Conservation (phyloP, 768 basidiomycete genomes). For the Mycena rebaudengoi region DNA sequence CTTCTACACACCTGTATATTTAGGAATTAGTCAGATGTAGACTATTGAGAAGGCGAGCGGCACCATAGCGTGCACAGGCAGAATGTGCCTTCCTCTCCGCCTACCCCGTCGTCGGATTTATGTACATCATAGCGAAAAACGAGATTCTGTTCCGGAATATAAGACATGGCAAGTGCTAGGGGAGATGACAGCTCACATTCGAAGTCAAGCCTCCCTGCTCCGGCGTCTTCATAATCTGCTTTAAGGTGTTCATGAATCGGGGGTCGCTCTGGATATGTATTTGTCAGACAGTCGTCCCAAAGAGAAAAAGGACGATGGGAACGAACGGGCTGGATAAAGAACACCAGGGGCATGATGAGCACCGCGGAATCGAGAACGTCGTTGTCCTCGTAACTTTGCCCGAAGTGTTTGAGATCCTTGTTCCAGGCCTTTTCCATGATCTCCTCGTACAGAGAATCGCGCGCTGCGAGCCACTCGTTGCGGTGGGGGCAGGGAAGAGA, state of each 20-base stretch:
- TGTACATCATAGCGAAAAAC: slow-evolving; percentile 90
- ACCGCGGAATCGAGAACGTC: slow-evolving; percentile 87
- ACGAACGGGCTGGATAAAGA: slow-evolving; percentile 85
- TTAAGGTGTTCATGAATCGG: slow-evolving; percentile 86
- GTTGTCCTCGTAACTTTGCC: slow-evolving; percentile 91
- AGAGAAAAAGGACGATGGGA: background rate
- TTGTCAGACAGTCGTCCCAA: background rate
- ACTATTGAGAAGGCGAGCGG: slow-evolving; percentile 19
- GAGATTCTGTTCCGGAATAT: slow-evolving; percentile 63
- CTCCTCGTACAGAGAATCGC: slow-evolving; percentile 91
- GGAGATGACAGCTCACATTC: slow-evolving; percentile 59
- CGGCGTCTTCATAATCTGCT: slow-evolving; percentile 83
- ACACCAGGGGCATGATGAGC: slow-evolving; percentile 91
- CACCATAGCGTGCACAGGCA: slow-evolving; percentile 88
- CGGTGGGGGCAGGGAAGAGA: slow-evolving; percentile 87
- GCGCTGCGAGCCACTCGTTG: slow-evolving; percentile 72
- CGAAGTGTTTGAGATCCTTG: slow-evolving; percentile 70
- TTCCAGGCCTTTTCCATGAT: slow-evolving; percentile 93
- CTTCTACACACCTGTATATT: slow-evolving; percentile 79
- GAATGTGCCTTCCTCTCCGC: slow-evolving; percentile 96
- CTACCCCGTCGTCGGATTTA: slow-evolving; percentile 92
- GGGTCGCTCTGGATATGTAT: slow-evolving; percentile 84
- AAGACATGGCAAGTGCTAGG: background rate
- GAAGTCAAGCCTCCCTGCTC: slow-evolving; percentile 93
- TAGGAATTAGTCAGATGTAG: background rate